A percentile compares a stretch with the other conserved stretches of the same genome.
Evolutionary conservation across 176 grass and related monocot genomes (phyloP).

Genomic region (Otatea glauca): DNA sequence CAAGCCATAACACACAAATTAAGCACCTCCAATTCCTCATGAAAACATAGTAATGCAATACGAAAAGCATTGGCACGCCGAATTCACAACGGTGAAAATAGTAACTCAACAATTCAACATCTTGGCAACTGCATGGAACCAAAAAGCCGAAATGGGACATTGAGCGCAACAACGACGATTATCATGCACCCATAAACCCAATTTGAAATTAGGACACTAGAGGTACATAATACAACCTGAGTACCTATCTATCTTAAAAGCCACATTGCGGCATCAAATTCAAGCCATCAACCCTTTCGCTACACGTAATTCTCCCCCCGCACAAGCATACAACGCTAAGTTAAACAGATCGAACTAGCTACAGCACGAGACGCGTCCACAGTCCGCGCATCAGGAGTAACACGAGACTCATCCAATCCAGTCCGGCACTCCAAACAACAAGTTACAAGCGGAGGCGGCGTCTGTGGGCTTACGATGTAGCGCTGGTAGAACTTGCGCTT

Average conservation of each 20-base stretch:
- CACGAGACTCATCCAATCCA: not conserved
- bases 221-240: not conserved
- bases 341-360: conserved; percentile 31
- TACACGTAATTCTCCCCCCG: not conserved
- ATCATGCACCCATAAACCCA: not conserved
- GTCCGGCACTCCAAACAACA: not conserved
- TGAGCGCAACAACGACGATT: not conserved
- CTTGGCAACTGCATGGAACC: not conserved
- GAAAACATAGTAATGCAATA: not conserved
- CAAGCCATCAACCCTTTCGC: not conserved
- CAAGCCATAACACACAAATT: not conserved
- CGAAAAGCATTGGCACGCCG: not conserved
- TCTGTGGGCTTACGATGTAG: conserved; percentile 57
- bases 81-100: not conserved
- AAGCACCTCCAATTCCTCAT: conserved; percentile 8
- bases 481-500: conserved; percentile 98
- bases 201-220: not conserved
- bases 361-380: not conserved
- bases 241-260: not conserved
- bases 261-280: not conserved
- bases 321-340: not conserved
- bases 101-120: not conserved
- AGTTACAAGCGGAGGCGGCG: not conserved
- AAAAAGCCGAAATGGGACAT: not conserved
- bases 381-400: not conserved